Percentiles rank a stretch among this genome's conserved stretches.
Conservation (phyloP, 2,329 filamentous ascomycete species). For the Colletotrichum incanum region DNA sequence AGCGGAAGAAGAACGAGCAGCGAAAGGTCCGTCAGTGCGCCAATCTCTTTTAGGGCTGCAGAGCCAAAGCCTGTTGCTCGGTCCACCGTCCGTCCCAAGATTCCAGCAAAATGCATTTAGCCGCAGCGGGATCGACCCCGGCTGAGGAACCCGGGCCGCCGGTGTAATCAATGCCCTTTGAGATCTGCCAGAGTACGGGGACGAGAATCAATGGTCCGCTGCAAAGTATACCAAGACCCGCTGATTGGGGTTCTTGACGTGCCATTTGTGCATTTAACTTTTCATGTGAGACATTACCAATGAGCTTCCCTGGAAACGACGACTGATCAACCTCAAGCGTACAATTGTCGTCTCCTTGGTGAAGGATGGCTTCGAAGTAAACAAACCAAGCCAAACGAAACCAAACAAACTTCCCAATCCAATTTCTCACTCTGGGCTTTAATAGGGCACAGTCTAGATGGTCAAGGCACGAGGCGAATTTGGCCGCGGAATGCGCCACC, state of each 20-base stretch:
- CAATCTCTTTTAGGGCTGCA: slow-evolving; percentile 5
- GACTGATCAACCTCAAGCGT: not conserved
- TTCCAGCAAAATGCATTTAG: slow-evolving; percentile 9
- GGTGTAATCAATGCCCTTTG: slow-evolving; percentile 34
- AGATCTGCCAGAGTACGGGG: slow-evolving; percentile 10
- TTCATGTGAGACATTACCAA: slow-evolving; percentile 1
- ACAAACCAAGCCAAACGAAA: slow-evolving; percentile 15
- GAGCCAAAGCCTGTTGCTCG: slow-evolving; percentile 31
- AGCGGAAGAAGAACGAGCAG: not conserved
- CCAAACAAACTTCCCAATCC: slow-evolving; percentile 38
- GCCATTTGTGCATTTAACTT: not conserved
- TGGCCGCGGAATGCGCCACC: slow-evolving; percentile 42
- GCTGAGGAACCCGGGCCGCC: slow-evolving; percentile 30
- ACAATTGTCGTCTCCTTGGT: not conserved
- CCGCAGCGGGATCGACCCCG: slow-evolving; percentile 37
- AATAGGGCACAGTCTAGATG: slow-evolving; percentile 23
- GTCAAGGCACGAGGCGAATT: slow-evolving; percentile 42
- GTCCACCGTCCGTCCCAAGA: slow-evolving; percentile 26
- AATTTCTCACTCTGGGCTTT: slow-evolving; percentile 15
- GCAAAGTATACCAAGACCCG: slow-evolving; percentile 6
- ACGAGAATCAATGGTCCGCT: slow-evolving; percentile 21
- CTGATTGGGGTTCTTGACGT: too few species aligned
- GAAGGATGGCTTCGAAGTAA: slow-evolving; percentile 16
- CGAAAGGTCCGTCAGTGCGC: slow-evolving; percentile 13
- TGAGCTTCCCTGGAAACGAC: not conserved